Percentiles rank a stretch among this genome's conserved stretches.
Evolutionary conservation across 305 asterid genomes (phyloP).

Genomic region (Vinca major): DNA sequence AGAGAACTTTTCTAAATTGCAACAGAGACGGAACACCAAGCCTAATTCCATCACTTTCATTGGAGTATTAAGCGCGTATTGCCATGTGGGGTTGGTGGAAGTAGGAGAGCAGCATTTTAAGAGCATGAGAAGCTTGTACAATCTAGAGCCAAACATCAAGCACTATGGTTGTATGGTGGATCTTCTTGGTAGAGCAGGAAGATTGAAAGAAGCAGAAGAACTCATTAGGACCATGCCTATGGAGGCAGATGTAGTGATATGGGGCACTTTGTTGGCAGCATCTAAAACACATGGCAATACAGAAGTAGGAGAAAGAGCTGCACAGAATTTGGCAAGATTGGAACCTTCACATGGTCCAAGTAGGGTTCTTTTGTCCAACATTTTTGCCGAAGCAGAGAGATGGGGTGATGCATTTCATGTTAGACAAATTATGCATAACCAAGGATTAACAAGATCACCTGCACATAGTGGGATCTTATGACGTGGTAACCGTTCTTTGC

Average conservation of each 20-base stretch:
- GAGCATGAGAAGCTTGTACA: slow-evolving; percentile 46
- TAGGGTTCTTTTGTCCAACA: slow-evolving; percentile 61
- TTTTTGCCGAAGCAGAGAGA: slow-evolving; percentile 70
- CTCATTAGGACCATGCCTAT: slow-evolving; percentile 62
- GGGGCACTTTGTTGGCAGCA: slow-evolving; percentile 79
- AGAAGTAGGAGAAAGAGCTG: slow-evolving; percentile 72
- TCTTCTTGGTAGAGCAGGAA: slow-evolving; percentile 77
- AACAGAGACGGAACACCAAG: slow-evolving; percentile 27
- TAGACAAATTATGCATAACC: slow-evolving; percentile 40
- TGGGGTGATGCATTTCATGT: slow-evolving; percentile 64
- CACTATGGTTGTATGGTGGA: slow-evolving; percentile 96
- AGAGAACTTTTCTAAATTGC: slow-evolving; percentile 51
- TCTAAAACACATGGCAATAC: slow-evolving; percentile 56
- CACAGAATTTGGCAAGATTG: slow-evolving; percentile 49
- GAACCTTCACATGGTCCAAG: slow-evolving; percentile 91
- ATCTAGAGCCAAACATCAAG: slow-evolving; percentile 61
- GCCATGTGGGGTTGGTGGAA: slow-evolving; percentile 84
- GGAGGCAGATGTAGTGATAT: slow-evolving; percentile 69
- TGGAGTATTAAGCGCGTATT: slow-evolving; percentile 80
- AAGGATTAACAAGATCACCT: slow-evolving; percentile 45
- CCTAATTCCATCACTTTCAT: slow-evolving; percentile 62
- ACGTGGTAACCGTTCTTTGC: neutral
- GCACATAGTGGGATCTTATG: slow-evolving; percentile 68
- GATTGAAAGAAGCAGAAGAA: slow-evolving; percentile 66
- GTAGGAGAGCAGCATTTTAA: slow-evolving; percentile 56